Conservation (phyloP, 345 rosid genomes). For the Bruguiera sexangula region DNA sequence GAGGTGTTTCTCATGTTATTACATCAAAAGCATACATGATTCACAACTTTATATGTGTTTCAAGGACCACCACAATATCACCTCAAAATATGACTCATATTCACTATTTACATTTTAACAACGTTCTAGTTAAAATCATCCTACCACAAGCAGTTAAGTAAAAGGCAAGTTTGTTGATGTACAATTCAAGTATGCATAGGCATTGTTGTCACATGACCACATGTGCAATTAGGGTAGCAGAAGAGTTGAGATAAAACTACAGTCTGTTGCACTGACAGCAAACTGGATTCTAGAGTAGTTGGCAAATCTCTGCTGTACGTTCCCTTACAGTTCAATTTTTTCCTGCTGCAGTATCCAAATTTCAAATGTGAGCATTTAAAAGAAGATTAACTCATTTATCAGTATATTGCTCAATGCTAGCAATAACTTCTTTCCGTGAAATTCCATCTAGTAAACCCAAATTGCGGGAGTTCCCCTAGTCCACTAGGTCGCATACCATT, state of each 20-base stretch:
- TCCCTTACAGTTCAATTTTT: background rate
- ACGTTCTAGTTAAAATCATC: background rate
- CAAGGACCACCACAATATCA: background rate
- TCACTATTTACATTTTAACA: background rate
- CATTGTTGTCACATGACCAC: no score
- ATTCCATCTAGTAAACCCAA: background rate
- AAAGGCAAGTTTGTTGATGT: background rate
- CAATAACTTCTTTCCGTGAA: background rate
- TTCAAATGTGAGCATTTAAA: conserved; percentile 4
- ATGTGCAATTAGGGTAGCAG: no score
- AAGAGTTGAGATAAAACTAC: background rate
- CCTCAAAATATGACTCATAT: background rate
- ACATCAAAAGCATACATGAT: background rate
- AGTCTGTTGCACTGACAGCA: background rate
- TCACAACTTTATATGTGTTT: background rate
- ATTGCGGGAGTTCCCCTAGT: background rate
- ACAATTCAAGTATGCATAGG: no score
- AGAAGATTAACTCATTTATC: conserved; percentile 3
- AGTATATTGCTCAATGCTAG: background rate
- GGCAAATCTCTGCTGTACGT: background rate
- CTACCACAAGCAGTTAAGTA: background rate
- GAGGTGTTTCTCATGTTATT: background rate
- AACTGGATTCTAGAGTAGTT: background rate
- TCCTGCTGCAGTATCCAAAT: background rate
- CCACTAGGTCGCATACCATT: background rate